Percentiles rank a stretch among this genome's conserved stretches.
Evolutionary conservation across 2,329 filamentous ascomycete species (phyloP).

Genomic region (Thelonectria blattea): DNA sequence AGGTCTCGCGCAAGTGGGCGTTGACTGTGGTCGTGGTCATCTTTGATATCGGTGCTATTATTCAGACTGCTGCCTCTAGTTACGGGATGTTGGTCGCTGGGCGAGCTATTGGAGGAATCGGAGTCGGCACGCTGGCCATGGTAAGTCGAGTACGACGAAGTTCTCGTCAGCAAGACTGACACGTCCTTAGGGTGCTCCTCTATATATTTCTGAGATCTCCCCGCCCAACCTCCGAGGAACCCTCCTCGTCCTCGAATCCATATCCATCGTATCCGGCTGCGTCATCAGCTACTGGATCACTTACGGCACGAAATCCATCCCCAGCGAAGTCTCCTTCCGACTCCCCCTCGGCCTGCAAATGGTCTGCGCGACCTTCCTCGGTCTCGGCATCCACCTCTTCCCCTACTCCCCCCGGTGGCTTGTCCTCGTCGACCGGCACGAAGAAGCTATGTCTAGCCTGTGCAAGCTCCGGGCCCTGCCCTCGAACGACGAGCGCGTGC

Average conservation of each 20-base stretch:
- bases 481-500: constrained; percentile 61
- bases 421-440: constrained; percentile 68
- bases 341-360: constrained; percentile 66
- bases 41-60: constrained; percentile 59
- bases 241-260: constrained; percentile 39
- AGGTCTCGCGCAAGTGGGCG: constrained; percentile 57
- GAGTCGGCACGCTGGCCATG: constrained; percentile 57
- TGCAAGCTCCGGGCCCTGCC: constrained; percentile 63
- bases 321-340: constrained; percentile 50
- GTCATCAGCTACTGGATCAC: constrained; percentile 32
- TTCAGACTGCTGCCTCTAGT: constrained; percentile 57
- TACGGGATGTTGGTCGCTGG: constrained; percentile 57
- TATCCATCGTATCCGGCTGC: constrained; percentile 41
- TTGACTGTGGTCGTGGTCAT: constrained; percentile 57
- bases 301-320: constrained; percentile 35
- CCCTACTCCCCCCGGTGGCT: constrained; percentile 73
- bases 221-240: constrained; percentile 38
- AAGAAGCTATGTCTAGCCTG: constrained; percentile 64
- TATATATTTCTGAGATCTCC: constrained; percentile 39
- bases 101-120: constrained; percentile 60
- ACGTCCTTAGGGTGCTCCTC: constrained; percentile 16
- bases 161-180: background rate
- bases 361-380: constrained; percentile 57
- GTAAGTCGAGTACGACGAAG: constrained; percentile 39
- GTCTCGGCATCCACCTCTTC: constrained; percentile 64